Percentiles rank a stretch among this genome's conserved stretches.
Evolutionary conservation across 2,329 filamentous ascomycete species (phyloP).

Genomic region (Pseudocercospora musae): DNA sequence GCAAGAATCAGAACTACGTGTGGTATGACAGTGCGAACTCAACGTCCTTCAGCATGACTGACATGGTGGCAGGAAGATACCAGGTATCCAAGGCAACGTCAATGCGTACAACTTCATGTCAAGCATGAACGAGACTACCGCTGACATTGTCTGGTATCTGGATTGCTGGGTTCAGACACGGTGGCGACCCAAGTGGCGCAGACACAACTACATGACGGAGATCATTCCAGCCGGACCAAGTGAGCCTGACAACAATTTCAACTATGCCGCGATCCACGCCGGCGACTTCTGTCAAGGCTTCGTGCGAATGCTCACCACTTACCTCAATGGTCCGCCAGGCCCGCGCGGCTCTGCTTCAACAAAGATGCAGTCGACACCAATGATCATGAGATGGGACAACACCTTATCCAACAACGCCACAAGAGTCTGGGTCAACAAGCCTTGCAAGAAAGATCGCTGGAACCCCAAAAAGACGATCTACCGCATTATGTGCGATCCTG

Average conservation of each 20-base stretch:
- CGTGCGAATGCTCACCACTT: not conserved
- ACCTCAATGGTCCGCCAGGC: not conserved
- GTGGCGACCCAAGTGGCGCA: not conserved
- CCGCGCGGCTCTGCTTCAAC: not conserved
- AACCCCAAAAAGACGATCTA: not conserved
- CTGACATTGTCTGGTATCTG: slow-evolving; percentile 4
- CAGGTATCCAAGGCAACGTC: not conserved
- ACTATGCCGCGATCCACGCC: not conserved
- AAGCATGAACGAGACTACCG: not conserved
- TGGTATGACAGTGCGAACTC: not conserved
- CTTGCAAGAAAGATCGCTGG: not conserved
- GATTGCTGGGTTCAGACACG: slow-evolving; percentile 11
- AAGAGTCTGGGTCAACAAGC: slow-evolving; percentile 4
- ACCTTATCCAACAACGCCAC: slow-evolving; percentile 1
- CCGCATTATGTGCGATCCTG: not conserved
- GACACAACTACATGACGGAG: not conserved
- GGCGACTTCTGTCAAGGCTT: slow-evolving; percentile 7
- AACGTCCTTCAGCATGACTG: not conserved
- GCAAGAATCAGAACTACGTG: not conserved
- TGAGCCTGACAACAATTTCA: not conserved
- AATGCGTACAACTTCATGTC: slow-evolving; percentile 3
- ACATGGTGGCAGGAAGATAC: not conserved
- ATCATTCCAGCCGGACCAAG: not conserved
- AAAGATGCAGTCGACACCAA: not conserved
- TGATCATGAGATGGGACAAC: slow-evolving; percentile 1